Percentiles rank a stretch among this genome's conserved stretches.
Conservation (phyloP, 306 rosid genomes). For the Neltuma alba region DNA sequence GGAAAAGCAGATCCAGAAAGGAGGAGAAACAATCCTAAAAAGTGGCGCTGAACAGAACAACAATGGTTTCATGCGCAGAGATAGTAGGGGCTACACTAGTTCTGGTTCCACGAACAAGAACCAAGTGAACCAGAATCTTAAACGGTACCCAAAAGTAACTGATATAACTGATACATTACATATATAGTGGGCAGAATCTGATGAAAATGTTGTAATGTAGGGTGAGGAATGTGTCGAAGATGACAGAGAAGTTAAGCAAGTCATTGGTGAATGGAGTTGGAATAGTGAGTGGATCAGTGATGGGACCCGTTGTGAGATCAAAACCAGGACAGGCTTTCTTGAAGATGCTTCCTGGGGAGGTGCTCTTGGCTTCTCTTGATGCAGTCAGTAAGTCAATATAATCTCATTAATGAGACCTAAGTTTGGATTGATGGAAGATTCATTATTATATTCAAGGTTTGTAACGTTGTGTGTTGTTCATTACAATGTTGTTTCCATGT, state of each 20-base stretch:
- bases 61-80: conserved; percentile 39
- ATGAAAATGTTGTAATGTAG: conserved; percentile 38
- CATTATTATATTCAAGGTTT: not conserved
- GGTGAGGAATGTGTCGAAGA: conserved; percentile 72
- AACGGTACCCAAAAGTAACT: conserved; percentile 58
- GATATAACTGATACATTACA: not conserved
- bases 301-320: conserved; percentile 71
- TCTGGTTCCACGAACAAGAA: conserved; percentile 37
- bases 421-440: not conserved
- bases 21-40: conserved; percentile 78
- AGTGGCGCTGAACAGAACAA: conserved; percentile 39
- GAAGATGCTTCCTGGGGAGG: conserved; percentile 89
- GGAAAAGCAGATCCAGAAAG: conserved; percentile 72
- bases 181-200: not conserved
- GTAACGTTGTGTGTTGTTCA: not conserved
- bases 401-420: no score
- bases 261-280: conserved; percentile 82
- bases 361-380: conserved; percentile 87
- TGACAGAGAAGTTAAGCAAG: conserved; percentile 88
- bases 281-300: conserved; percentile 72
- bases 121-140: conserved; percentile 63
- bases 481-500: conserved; percentile 5
- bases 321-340: conserved; percentile 78
- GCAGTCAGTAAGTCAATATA: conserved; percentile 74
- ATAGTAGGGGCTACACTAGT: conserved; percentile 30